Conservation (phyloP, 495 filamentous ascomycete species). For the Penicillium cinerascens region DNA sequence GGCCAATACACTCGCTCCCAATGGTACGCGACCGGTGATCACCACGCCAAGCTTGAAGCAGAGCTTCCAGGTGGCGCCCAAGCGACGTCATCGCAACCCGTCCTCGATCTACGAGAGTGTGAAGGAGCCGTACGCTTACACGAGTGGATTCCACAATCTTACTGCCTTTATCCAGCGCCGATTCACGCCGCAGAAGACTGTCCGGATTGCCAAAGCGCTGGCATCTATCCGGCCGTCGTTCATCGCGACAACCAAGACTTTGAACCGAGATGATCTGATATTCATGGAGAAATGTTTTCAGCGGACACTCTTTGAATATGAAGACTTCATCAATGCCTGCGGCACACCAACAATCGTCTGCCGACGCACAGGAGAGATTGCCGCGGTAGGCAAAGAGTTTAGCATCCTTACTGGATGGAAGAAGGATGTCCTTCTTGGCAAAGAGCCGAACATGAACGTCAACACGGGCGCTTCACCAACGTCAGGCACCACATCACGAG, state of each 20-base stretch:
- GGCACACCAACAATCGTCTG: slow-evolving; percentile 90
- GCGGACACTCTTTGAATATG: slow-evolving; percentile 84
- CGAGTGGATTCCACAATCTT: slow-evolving; percentile 82
- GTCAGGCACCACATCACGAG: slow-evolving; percentile 36
- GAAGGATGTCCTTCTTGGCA: slow-evolving; percentile 84
- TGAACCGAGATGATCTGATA: slow-evolving; percentile 82
- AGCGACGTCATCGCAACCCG: slow-evolving; percentile 64
- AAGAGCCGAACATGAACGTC: slow-evolving; percentile 82
- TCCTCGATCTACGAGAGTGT: slow-evolving; percentile 85
- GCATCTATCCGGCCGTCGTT: slow-evolving; percentile 89
- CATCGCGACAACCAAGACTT: slow-evolving; percentile 77
- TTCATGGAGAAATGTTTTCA: slow-evolving; percentile 98
- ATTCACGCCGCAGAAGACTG: slow-evolving; percentile 62
- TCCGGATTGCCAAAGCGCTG: slow-evolving; percentile 81
- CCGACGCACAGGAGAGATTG: slow-evolving; percentile 87
- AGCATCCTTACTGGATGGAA: slow-evolving; percentile 91
- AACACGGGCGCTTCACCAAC: slow-evolving; percentile 56
- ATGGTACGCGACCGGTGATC: slow-evolving; percentile 38
- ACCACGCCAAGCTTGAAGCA: slow-evolving; percentile 43
- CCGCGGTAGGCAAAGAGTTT: slow-evolving; percentile 91
- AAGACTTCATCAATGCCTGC: slow-evolving; percentile 82
- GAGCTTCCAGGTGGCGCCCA: slow-evolving; percentile 44
- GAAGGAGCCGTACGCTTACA: slow-evolving; percentile 86
- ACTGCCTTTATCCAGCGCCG: slow-evolving; percentile 76
- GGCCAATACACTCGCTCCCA: slow-evolving; percentile 35